Conservation (phyloP, 73 alveolate genomes). For the Halteria grandinella region DNA sequence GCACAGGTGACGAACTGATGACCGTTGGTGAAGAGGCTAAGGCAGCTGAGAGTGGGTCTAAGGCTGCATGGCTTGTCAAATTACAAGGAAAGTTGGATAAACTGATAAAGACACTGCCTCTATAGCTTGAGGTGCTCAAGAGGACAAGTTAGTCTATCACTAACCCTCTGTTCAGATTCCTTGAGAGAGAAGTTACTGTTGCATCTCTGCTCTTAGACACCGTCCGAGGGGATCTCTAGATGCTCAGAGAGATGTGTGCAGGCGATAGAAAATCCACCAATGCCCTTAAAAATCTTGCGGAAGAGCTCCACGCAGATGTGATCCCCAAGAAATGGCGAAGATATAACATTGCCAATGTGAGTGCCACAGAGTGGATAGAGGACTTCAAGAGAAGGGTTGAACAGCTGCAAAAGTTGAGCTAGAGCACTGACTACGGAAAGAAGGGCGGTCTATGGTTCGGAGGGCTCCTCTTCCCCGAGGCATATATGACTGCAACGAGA, state of each 20-base stretch:
- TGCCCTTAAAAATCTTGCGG: conserved; percentile 83
- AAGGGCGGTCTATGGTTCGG: conserved; percentile 98
- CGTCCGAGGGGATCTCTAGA: conserved; percentile 78
- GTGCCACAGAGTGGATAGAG: conserved; percentile 96
- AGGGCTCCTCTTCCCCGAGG: conserved; percentile 99
- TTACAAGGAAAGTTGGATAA: conserved; percentile 76
- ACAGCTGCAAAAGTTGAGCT: conserved; percentile 75
- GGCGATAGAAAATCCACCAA: conserved; percentile 93
- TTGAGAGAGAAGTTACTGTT: conserved; percentile 95
- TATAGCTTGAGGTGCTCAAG: conserved; percentile 66
- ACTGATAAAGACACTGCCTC: conserved; percentile 77
- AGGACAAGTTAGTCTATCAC: conserved; percentile 82
- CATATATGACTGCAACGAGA: conserved; percentile 98
- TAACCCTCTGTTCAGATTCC: conserved; percentile 96
- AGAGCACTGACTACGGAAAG: conserved; percentile 71
- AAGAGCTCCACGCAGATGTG: conserved; percentile 85
- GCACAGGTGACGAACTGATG: conserved; percentile 94
- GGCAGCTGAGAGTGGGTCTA: conserved; percentile 34
- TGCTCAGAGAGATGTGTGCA: conserved; percentile 83
- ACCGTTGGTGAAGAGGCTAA: conserved; percentile 76
- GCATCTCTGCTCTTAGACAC: conserved; percentile 80
- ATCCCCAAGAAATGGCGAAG: conserved; percentile 94
- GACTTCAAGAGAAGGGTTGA: conserved; percentile 92
- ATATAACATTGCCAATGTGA: conserved; percentile 82
- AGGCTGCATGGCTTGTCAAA: conserved; percentile 84